Base-by-base conservation (phyloP, 2,329 filamentous ascomycete genomes). In the Scedosporium dehoogii region DNA sequence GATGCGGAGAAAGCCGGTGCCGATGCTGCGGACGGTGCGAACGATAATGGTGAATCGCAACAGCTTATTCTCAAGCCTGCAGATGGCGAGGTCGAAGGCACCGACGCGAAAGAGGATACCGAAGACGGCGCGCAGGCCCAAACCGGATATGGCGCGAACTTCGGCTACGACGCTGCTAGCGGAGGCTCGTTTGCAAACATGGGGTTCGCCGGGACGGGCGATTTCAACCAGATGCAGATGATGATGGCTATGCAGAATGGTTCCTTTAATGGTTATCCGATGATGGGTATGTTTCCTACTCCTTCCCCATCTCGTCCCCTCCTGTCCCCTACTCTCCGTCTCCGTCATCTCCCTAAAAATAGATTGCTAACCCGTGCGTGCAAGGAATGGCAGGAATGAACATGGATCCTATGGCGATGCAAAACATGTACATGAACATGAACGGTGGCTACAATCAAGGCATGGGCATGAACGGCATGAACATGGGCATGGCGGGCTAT, bases 371-470 rank as follows among this genome's bases (percentile, higher is more conserved):
- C 23, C 44, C 4, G 6, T 9, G 18, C 51, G 51, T 55, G 51
- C 1, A 67, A 90, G 89, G 85, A 71, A 92, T 94, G 88, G 79
- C 88, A 68, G 85, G 85, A 70, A 91, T 93, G 88, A 83, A 83
- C 75, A 94, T 96, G 90, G 89, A 92, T 81, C 85, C 86, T 64
- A 86, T 87, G 81, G 77, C 80, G 74, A 88, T 88, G 84, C 85
- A 89, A 73, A 87, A 83, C 76, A 87, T 87, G 83, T 85, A 86
- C 81, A 90, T 92, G 87, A 90, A 85, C 81, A 90, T 92, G 87
- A 91, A 85, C 79, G 85, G 86, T 79, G 85, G 85, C 73, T 91
- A 88, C 74, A 84, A 84, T 77, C 84, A 86, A 81, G 86, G 86
- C 80, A 89, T 89, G 85, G 89, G 89, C 79, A 84, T 85, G 81